Base-by-base conservation (phyloP, 2,329 filamentous ascomycete species). In the Simplicillium sp. region DNA sequence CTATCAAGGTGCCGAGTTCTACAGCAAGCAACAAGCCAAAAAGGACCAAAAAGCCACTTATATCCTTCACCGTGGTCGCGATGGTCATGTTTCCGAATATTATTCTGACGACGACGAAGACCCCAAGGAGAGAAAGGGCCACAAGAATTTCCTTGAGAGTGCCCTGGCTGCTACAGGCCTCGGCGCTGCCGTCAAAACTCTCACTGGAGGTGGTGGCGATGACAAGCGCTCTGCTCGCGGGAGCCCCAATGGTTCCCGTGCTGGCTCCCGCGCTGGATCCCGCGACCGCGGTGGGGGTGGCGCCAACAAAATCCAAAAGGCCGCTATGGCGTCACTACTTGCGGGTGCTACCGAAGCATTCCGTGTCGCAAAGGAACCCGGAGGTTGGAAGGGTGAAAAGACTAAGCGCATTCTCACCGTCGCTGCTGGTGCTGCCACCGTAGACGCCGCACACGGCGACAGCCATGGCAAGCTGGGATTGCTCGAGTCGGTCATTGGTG, bases 281-380 rank as follows among this genome's bases (percentile, higher is more conserved):
- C 66, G 71, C 42, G 68, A 67, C 46, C 31, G 69, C 63, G 47
- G 67, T 43, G 70, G 68, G 33, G 59, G 55, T 25, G 55, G 57
- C 11, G 62, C 67, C 29, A 71, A 67, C 51, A 85, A 85, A 52
- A 76, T 87, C 36, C 80, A 88, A 50, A 87, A 95, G 63, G 88
- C 88, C 29, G 87, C 89, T 58, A 90, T 92, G 68, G 89, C 90
- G 29, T 92, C 89, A 15, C 71, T 96, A 32, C 76, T 94, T 36
- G 89, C 90, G 25, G 90, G 88, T 52, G 90, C 89, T 33, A 84
- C 88, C 41, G 89, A 96, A 62, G 90, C 90, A 34, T 94, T 94
- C 71, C 83, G 87, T 46, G 82, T 88, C 42, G 82, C 89, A 58
- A 94, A 90, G 54, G 84, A 92, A 47, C 84, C 87, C 3, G 90